Evolutionary conservation across 805 yeast species (phyloP).

Genomic region (Ogataea pignaliae): DNA sequence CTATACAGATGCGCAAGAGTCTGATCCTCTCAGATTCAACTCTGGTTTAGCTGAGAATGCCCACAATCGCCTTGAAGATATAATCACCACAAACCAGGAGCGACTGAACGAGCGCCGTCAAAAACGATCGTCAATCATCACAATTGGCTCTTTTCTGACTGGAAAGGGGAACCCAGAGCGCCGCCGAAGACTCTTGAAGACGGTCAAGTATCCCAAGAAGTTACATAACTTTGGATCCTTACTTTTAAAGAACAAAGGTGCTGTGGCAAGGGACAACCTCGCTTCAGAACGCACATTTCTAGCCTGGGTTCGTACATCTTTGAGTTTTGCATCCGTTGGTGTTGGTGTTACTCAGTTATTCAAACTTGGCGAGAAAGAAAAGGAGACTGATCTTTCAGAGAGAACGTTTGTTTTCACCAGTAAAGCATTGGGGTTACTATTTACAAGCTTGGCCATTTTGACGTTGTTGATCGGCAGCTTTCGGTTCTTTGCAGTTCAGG

Average conservation of each 20-base stretch:
- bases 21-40: no score
- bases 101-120: neutral
- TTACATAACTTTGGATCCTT: constrained; percentile 32
- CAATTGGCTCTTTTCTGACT: no score
- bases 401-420: constrained; percentile 10
- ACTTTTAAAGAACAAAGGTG: constrained; percentile 48
- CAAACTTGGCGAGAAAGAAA: constrained; percentile 30
- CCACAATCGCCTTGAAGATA: no score
- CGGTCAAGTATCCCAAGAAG: constrained; percentile 17
- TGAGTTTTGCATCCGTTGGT: constrained; percentile 54
- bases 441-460: constrained; percentile 43
- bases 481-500: constrained; percentile 51
- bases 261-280: constrained; percentile 61
- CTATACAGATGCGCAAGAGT: no score
- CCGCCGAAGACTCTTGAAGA: no score
- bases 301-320: constrained; percentile 61
- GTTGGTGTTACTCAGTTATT: constrained; percentile 56
- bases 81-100: no score
- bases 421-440: constrained; percentile 33
- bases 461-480: constrained; percentile 44
- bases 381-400: neutral
- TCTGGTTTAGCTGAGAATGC: no score
- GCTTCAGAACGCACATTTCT: constrained; percentile 63
- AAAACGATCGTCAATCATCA: neutral
- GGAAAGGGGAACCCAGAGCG: no score